Evolutionary conservation across 768 basidiomycete species (phyloP), one percentile per base, ranked within the genome.

Genomic region (Tulasnella sp.): DNA sequence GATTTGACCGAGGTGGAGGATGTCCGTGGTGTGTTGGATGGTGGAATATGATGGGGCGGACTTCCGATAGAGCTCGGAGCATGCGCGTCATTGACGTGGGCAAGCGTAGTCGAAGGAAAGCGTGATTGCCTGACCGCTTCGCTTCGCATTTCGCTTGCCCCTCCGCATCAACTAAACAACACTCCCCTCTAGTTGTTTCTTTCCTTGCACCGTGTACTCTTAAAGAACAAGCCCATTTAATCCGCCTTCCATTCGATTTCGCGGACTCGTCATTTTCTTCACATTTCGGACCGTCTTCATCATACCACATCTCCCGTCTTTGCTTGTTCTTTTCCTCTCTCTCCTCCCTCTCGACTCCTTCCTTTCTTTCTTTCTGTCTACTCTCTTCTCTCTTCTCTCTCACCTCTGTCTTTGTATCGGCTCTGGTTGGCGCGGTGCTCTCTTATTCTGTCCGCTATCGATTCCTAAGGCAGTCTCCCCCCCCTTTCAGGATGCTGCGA

Each of bases 21-120:
- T 86, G 94, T 99, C 73, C 90, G 98, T 80, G 96, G 94, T 72
- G 93, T 98, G 54, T 89, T 98, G 82, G 95, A 97, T 84, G 95
- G 94, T 81, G 92, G 93, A 83, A 89, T 94, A 86, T 94, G 88
- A 87, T 31, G 5, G 77, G 77, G 54, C 40, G 9, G 24, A 14
- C 34, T 69, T 69, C 64, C 64, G 64, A 31, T 69, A 69, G 34
- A 69, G 64, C 34, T 69, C 54, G 54, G 54, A 54, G 54, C 54
- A 54, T 54, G n/a, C 54, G 54, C 54, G 54, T 54, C 54, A 54
- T 24, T n/a, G 54, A 54, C 54, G 3, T n/a, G 64, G 64, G 34
- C 64, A 69, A 37, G 28, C 64, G 5, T 6, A 28, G 64, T 37
- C 64, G 28, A 69, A 37, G 34, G 64, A 69, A 69, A 28, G 64